Base-by-base conservation (phyloP, 345 rosid species). In the Citropsis articulata region DNA sequence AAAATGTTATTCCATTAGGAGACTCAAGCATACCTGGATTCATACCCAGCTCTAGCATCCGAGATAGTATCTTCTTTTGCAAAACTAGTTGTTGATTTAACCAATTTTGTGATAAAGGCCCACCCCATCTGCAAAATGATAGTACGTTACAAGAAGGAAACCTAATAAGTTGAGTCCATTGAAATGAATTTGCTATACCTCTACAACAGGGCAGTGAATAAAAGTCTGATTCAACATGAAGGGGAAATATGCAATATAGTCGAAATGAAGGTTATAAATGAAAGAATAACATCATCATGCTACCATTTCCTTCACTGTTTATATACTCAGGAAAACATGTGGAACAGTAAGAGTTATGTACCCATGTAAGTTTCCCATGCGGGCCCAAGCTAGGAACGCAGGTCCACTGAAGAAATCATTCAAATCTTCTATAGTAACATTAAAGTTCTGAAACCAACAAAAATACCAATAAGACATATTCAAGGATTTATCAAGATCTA, bases 331-430 rank as follows among this genome's bases (percentile, higher is more conserved):
- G 59, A 70, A 45, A 61, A 33, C 5, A 55, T 16, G 59, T 30
- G 53, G 8, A 30, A 59, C 24, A 30, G 69, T 22, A n/a, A 33
- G 50, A 71, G n/a, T 61, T 42, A 79, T 85, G 21, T 82, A 95
- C 98, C 91, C 93, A 64, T 95, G 99, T 78, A 95, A 88, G 82
- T 95, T 95, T 75, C 99, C 99, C 99, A 95, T 95, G 73, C 99
- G 97, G 83, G 99, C 99, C 99, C 99, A 95, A 75, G 98, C 99
- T 69, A 95, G 99, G 83, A 93, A 95, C 21, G 99, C 98, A 75
- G 97, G 99, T 83, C 99, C 98, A 71, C 97, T 94, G 83, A 95
- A 95, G 81, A 93, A 93, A 84, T 87, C 91, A 83, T 91, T 85
- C 85, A 95, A 85, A 66, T 88, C 98, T 78, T 82, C 90, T 69